phyloP scores from a whole-genome alignment of 176 grass and related monocot genomes.

The Pharus latifolius region DNA sequence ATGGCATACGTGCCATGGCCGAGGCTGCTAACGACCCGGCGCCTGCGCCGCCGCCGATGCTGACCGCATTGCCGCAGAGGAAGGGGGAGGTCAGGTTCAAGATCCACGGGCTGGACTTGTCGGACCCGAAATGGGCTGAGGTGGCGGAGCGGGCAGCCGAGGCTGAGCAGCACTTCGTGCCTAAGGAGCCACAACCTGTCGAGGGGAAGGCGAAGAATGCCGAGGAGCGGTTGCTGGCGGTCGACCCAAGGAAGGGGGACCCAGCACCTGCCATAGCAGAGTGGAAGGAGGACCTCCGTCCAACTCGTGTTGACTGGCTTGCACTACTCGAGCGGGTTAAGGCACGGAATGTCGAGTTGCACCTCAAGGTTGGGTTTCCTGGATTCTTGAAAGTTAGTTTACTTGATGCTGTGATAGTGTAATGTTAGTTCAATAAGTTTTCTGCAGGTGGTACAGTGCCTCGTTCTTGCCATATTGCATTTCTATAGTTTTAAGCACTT shows the following conservation, averaged over 20 bases:
- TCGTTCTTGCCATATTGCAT: not conserved
- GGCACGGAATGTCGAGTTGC: conserved; percentile 50
- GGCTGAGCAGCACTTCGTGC: conserved; percentile 49
- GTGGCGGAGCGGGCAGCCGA: conserved; percentile 52
- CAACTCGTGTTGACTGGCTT: conserved; percentile 68
- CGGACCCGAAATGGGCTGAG: conserved; percentile 69
- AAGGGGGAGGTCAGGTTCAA: conserved; percentile 74
- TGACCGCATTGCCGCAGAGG: conserved; percentile 64
- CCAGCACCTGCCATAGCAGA: conserved; percentile 42
- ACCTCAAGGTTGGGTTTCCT: conserved; percentile 58
- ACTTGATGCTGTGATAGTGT: not conserved
- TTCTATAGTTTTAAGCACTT: not conserved
- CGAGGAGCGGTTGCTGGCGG: conserved; percentile 46
- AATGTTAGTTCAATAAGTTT: not conserved
- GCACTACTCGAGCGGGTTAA: conserved; percentile 66
- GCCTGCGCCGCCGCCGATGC: not conserved
- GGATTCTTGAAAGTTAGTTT: not conserved
- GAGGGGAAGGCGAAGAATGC: conserved; percentile 60
- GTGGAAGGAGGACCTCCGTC: conserved; percentile 62
- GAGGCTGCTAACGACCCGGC: not conserved
- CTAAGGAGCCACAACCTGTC: conserved; percentile 49
- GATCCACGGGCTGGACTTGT: conserved; percentile 82
- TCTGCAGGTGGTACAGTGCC: not conserved
- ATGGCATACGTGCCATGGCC: conserved; percentile 39
- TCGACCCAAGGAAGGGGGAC: conserved; percentile 45